These are phyloP conservation scores for Bjerkandera adusta DNA, from an alignment of 1,284 basidiomycete genomes.

Conservation along the genomic window DNA sequence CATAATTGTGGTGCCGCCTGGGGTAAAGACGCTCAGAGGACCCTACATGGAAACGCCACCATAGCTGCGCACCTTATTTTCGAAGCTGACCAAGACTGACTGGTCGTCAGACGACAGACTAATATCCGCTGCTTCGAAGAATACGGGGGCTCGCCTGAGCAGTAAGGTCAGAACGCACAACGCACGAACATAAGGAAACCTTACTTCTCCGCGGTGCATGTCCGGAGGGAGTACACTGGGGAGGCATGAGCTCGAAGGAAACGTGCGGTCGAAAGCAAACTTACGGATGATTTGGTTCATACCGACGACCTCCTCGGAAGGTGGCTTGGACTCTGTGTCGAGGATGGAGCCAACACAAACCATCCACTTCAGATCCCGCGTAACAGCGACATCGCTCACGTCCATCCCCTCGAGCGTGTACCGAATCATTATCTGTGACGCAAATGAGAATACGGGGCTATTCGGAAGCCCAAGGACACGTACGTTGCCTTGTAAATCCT, in stretches of 20 bases:
- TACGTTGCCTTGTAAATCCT: conserved; percentile 5
- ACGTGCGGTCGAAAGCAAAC: background rate
- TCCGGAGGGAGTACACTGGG: background rate
- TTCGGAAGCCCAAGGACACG: background rate
- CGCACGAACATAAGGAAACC: background rate
- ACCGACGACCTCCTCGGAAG: conserved; percentile 1
- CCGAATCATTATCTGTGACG: background rate
- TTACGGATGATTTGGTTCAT: background rate
- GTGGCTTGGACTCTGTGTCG: background rate
- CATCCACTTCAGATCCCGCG: conserved; percentile 1
- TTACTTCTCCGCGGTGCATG: conserved; percentile 1
- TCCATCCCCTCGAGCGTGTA: conserved; percentile 6
- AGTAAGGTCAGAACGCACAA: background rate
- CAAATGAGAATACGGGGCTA: background rate
- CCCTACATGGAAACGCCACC: background rate
- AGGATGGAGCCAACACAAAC: background rate
- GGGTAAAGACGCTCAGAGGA: background rate
- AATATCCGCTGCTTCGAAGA: conserved; percentile 8
- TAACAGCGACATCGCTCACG: conserved; percentile 6
- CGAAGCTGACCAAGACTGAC: conserved; percentile 13
- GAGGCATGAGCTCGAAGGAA: background rate
- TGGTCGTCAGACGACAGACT: conserved; percentile 1
- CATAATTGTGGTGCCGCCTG: conserved; percentile 13
- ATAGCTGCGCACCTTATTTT: conserved; percentile 7
- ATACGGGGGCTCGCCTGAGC: conserved; percentile 9